Percentiles rank a stretch among this genome's conserved stretches.
Evolutionary conservation across 352 stramenopile genomes (phyloP).

Genomic region (Thalassiosira livingstoniorum): DNA sequence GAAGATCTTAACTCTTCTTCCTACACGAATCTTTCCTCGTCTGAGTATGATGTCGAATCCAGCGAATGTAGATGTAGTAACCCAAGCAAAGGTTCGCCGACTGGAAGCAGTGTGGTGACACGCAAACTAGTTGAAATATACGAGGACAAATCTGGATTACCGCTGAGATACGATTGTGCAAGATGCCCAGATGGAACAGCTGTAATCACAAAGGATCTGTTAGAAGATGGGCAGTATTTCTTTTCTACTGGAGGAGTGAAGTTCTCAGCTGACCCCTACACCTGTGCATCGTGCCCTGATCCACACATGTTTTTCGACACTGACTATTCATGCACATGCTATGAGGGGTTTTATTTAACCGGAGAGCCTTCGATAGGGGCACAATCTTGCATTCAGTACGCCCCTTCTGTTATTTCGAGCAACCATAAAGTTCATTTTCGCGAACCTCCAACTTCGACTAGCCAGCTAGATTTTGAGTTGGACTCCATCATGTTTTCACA

Average conservation of each 20-base stretch:
- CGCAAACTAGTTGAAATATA: conserved; percentile 56
- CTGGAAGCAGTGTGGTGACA: conserved; percentile 30
- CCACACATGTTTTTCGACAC: conserved; percentile 84
- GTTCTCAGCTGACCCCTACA: conserved; percentile 60
- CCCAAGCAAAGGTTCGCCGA: conserved; percentile 41
- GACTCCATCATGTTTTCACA: conserved; percentile 87
- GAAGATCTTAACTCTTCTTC: conserved; percentile 1
- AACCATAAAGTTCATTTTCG: conserved; percentile 75
- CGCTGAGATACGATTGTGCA: conserved; percentile 55
- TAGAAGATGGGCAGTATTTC: conserved; percentile 34
- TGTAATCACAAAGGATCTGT: conserved; percentile 55
- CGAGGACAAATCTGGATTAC: conserved; percentile 28
- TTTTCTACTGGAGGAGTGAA: conserved; percentile 40
- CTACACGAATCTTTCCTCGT: conserved; percentile 12
- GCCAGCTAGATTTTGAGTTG: conserved; percentile 65
- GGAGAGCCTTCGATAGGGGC: conserved; percentile 70
- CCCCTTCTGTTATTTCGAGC: conserved; percentile 67
- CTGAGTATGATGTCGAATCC: conserved; percentile 34
- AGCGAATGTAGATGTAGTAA: conserved; percentile 52
- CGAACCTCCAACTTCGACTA: conserved; percentile 60
- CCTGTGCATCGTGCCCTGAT: conserved; percentile 87
- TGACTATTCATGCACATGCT: conserved; percentile 83
- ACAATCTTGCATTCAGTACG: conserved; percentile 67
- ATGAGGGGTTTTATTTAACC: conserved; percentile 78
- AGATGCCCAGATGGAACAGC: conserved; percentile 53